Percentiles rank a stretch among this genome's conserved stretches.
Conservation (phyloP, 1,139 yeast genomes). For the Hemisphaericaspora xylanilytica region DNA sequence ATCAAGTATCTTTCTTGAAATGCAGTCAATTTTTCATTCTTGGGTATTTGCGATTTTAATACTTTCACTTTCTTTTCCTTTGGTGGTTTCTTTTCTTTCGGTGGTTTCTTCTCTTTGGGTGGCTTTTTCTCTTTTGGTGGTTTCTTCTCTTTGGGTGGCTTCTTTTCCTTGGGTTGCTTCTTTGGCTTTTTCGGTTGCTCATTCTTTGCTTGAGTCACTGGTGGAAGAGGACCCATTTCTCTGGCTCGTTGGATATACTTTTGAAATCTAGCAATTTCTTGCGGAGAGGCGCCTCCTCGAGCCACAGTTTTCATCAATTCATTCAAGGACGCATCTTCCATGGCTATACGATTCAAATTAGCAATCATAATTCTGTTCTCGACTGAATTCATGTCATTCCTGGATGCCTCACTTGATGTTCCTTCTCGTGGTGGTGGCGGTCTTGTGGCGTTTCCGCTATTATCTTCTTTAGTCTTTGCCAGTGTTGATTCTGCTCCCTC, state of each 20-base stretch:
- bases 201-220: conserved; percentile 27
- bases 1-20: conserved; percentile 69
- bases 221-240: conserved; percentile 65
- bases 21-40: conserved; percentile 61
- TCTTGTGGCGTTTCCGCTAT: conserved; percentile 1
- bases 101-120: conserved; percentile 22
- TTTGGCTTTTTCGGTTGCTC: conserved; percentile 3
- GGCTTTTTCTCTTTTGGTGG: conserved; percentile 22
- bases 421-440: conserved; percentile 1
- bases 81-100: conserved; percentile 21
- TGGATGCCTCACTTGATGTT: conserved; percentile 13
- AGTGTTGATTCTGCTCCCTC: neutral
- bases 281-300: conserved; percentile 67
- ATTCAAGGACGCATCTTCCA: conserved; percentile 64
- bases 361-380: conserved; percentile 79
- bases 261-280: conserved; percentile 74
- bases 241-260: conserved; percentile 75
- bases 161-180: conserved; percentile 4
- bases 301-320: conserved; percentile 82
- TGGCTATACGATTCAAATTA: conserved; percentile 78
- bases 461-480: neutral
- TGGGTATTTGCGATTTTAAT: conserved; percentile 24
- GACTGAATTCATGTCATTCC: conserved; percentile 52
- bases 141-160: conserved; percentile 18
- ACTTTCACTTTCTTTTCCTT: conserved; percentile 25